Base-by-base conservation (phyloP, 2,329 filamentous ascomycete species). In the Coleophoma eucalyptorum region DNA sequence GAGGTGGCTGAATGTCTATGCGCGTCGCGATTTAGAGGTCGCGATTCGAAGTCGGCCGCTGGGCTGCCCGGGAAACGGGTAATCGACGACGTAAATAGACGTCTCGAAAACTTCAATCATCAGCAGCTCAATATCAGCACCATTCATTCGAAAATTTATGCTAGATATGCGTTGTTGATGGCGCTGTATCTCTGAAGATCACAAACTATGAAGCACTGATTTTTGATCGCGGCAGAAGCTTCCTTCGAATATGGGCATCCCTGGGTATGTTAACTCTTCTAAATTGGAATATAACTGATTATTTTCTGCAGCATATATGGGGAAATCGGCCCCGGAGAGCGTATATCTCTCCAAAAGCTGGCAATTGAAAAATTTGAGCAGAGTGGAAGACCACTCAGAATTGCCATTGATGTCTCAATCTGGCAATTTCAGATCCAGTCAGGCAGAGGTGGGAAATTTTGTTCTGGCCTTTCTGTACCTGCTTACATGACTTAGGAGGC, bases 341-440 rank as follows among this genome's bases (percentile, higher is more conserved):
- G 92, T 53, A 77, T 95, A 49, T 87, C 94, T 16, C 78, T 99
- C 10, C 83, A 89, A 33, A 95, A 90, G 64, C 79, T 97, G 46
- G 87, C 92, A 31, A 78, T 91, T 43, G 82, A 91, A 44, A 86
- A 89, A 59, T 81, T 95, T 56, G 82, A 90, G 62, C 70, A 78
- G 49, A 83, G 82, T 11, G 79, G 80, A 20, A 80, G 86, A 2
- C 92, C 92, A 0, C 75, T 97, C 38, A 86, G 92, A 38, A 77
- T 99, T 43, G 94, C 94, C 37, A 88, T 99, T 57, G 94, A 99
- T 66, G 88, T 96, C 59, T 90, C 91, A 3, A 97, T 99, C 65
- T 99, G 94, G 94, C 87, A 96, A 42, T 97, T 96, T 64, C 94
- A 99, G 64, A 86, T 86, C 12, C 91, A 96, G 65, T 86, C 90